A percentile compares a stretch with the other conserved stretches of the same genome.
phyloP scores from a whole-genome alignment of 2,329 filamentous ascomycete genomes.

The Alternaria sp. region DNA sequence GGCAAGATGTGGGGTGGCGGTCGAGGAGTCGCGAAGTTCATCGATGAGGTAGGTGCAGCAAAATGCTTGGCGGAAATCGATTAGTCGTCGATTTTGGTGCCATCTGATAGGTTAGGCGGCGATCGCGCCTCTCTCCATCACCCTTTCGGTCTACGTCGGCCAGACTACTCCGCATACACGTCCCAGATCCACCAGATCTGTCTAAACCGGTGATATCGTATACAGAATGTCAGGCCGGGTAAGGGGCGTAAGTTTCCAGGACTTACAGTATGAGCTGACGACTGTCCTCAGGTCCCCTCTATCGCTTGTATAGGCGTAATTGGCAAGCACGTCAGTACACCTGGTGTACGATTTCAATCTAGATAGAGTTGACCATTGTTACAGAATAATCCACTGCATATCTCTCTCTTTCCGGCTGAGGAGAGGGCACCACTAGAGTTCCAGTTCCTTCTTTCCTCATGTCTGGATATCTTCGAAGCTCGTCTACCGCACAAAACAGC shows the following conservation, averaged over 20 bases:
- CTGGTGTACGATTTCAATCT: slow-evolving; percentile 7
- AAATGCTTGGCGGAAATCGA: slow-evolving; percentile 35
- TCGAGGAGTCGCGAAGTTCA: slow-evolving; percentile 31
- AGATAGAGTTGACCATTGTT: slow-evolving; percentile 16
- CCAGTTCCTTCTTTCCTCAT: slow-evolving; percentile 88
- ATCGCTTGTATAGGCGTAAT: slow-evolving; percentile 95
- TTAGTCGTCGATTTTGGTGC: slow-evolving; percentile 41
- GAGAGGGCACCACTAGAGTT: slow-evolving; percentile 84
- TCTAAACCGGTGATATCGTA: slow-evolving; percentile 5
- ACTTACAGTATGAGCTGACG: not conserved
- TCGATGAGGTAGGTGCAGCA: slow-evolving; percentile 46
- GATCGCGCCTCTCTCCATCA: slow-evolving; percentile 29
- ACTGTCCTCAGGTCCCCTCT: slow-evolving; percentile 63
- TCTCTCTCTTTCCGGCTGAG: slow-evolving; percentile 83
- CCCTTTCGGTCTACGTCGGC: slow-evolving; percentile 37
- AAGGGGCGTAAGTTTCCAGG: not conserved
- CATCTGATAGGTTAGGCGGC: slow-evolving; percentile 43
- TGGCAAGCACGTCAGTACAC: slow-evolving; percentile 78
- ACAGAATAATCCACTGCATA: slow-evolving; percentile 95
- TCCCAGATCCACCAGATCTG: slow-evolving; percentile 10
- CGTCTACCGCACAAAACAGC: slow-evolving; percentile 76
- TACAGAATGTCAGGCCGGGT: slow-evolving; percentile 20
- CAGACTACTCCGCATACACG: slow-evolving; percentile 22
- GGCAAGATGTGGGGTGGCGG: slow-evolving; percentile 45
- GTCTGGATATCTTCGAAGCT: slow-evolving; percentile 92